Conservation (phyloP, 78 protist species). For the Monosiga brevicollis region DNA sequence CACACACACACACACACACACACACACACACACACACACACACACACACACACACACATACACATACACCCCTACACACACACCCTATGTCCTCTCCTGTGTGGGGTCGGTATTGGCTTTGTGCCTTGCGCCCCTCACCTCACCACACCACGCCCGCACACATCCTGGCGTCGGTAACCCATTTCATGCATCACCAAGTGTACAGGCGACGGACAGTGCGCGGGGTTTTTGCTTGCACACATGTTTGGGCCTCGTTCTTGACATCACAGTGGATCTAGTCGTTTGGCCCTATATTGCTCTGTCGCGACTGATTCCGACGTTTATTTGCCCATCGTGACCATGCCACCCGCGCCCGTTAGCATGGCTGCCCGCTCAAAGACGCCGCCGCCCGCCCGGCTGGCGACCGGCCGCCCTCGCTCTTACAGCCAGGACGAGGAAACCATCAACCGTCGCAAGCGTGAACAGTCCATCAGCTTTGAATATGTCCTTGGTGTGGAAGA, state of each 20-base stretch:
- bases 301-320: not conserved
- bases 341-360: not conserved
- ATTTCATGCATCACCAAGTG: no score
- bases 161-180: not conserved
- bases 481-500: not conserved
- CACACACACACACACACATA: not conserved
- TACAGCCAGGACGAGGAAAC: not conserved
- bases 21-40: not conserved
- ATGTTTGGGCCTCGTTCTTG: not conserved
- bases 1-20: not conserved
- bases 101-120: no score
- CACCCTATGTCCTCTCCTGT: no score
- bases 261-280: not conserved
- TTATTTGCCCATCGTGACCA: not conserved
- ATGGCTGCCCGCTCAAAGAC: not conserved
- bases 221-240: not conserved
- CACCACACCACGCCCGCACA: not conserved
- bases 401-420: not conserved
- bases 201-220: not conserved
- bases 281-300: not conserved
- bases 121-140: not conserved
- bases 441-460: not conserved
- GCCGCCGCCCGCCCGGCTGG: not conserved
- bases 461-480: not conserved
- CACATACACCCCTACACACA: not conserved